Percentiles rank a stretch among this genome's conserved stretches.
Evolutionary conservation across 129 eudicot genomes (phyloP).

Genomic region (sunflower (Helianthus annuus)): HanXRQr2.0-SUNRISE NC_035437.2:94476450-94476949

Average conservation of each 20-base stretch:
- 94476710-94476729: background rate
- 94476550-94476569: background rate
- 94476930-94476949: background rate
- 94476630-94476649: background rate
- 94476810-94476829: background rate
- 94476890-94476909: background rate
- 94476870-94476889: background rate
- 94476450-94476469: background rate
- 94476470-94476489: background rate
- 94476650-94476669: background rate
- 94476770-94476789: background rate
- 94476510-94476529: background rate
- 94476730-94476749: background rate
- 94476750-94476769: background rate
- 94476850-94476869: slow-evolving; percentile 4
- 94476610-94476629: background rate
- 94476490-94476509: background rate
- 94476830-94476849: background rate
- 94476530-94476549: background rate
- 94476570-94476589: background rate
- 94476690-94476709: background rate
- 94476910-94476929: too few species aligned
- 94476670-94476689: background rate
- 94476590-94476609: background rate
- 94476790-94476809: background rate